Conservation (phyloP, 2,329 filamentous ascomycete species). For the Fusarium mundagurra region DNA sequence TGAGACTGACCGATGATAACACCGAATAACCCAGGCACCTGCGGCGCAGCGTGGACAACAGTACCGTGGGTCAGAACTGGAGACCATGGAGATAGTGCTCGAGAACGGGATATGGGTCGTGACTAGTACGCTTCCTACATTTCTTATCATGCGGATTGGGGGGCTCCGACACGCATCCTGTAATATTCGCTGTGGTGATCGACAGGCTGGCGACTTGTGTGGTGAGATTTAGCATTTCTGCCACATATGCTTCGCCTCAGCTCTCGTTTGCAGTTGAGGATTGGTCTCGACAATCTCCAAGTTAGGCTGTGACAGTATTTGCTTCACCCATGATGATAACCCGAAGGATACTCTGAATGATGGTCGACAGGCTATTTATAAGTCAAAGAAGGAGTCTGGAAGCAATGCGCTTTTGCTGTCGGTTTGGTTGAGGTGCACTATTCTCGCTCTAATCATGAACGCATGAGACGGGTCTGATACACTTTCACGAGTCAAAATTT, state of each 20-base stretch:
- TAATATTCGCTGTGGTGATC: neutral
- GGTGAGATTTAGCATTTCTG: neutral
- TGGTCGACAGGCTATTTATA: neutral
- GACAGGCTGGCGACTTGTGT: neutral
- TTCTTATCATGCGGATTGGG: rapidly evolving
- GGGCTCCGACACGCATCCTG: rapidly evolving
- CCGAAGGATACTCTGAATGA: too few species aligned
- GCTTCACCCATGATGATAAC: neutral
- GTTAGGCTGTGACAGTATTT: rapidly evolving
- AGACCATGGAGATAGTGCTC: neutral
- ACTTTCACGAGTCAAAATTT: neutral
- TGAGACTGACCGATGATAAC: neutral
- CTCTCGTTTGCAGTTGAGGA: neutral
- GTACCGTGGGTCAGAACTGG: neutral
- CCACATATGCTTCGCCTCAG: rapidly evolving
- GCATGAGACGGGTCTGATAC: neutral
- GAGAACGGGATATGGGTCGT: neutral
- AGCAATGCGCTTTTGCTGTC: rapidly evolving
- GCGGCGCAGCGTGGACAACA: neutral
- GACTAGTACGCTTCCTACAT: neutral
- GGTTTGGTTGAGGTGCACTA: too few species aligned
- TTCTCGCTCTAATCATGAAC: neutral
- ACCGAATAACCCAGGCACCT: neutral
- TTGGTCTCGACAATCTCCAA: neutral
- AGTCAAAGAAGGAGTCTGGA: neutral